Percentiles rank a stretch among this genome's conserved stretches.
Conservation (phyloP, 2,329 filamentous ascomycete genomes). For the Acephala macrosclerotiorum region DNA sequence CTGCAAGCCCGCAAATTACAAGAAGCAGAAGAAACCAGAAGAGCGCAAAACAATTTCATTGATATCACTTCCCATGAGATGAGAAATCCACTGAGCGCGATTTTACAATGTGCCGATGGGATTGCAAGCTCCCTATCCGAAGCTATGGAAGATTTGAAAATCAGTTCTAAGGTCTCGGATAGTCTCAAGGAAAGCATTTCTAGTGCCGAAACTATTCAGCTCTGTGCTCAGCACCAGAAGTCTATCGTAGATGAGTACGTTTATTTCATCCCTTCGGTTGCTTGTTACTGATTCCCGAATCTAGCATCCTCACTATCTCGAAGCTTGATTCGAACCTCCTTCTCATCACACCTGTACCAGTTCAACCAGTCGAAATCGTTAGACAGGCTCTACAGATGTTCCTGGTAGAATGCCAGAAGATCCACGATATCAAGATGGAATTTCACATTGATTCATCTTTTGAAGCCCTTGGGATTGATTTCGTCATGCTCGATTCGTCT, state of each 20-base stretch:
- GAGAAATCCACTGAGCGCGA: slow-evolving; percentile 74
- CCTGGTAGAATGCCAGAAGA: slow-evolving; percentile 71
- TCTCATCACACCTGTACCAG: slow-evolving; percentile 72
- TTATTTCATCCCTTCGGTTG: neutral
- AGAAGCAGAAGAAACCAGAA: slow-evolving; percentile 81
- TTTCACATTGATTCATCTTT: slow-evolving; percentile 74
- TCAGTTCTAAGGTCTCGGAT: slow-evolving; percentile 51
- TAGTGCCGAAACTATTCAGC: slow-evolving; percentile 78
- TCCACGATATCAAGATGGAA: slow-evolving; percentile 69
- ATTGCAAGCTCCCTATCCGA: slow-evolving; percentile 57
- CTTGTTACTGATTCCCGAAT: neutral
- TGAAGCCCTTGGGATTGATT: slow-evolving; percentile 66
- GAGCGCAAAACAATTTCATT: slow-evolving; percentile 74
- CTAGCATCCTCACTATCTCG: slow-evolving; percentile 64
- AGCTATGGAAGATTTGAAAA: slow-evolving; percentile 37
- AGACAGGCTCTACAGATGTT: slow-evolving; percentile 77
- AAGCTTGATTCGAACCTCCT: slow-evolving; percentile 77
- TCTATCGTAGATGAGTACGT: slow-evolving; percentile 62
- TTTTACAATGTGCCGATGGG: slow-evolving; percentile 79
- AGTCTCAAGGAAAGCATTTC: slow-evolving; percentile 66
- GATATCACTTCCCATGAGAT: slow-evolving; percentile 78
- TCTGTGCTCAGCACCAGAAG: slow-evolving; percentile 80
- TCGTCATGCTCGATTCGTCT: slow-evolving; percentile 77
- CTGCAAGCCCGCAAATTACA: slow-evolving; percentile 79
- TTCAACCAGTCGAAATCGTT: slow-evolving; percentile 71